A percentile compares a stretch with the other conserved stretches of the same genome.
These are phyloP conservation scores for Leccinum ochraceum DNA, from an alignment of 768 basidiomycete genomes.

Conservation along the genomic window DNA sequence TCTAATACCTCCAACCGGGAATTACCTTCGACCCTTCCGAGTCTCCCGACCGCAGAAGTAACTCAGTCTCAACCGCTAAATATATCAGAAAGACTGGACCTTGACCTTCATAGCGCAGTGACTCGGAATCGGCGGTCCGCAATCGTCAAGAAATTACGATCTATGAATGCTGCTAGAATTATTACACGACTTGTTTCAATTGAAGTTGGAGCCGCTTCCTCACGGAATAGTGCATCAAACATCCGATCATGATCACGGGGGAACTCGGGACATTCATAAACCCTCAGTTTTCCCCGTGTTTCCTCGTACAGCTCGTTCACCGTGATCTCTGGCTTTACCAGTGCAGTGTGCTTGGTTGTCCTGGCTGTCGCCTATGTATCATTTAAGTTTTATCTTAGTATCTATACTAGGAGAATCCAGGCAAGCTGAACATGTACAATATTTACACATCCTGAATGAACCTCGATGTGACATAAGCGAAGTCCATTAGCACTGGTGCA, in stretches of 20 bases:
- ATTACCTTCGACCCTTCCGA: not conserved
- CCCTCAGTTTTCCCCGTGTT: not conserved
- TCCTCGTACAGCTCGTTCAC: not conserved
- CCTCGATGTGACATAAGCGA: no score
- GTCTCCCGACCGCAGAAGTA: not conserved
- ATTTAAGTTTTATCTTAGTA: not conserved
- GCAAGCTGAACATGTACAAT: no score
- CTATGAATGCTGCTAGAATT: no score
- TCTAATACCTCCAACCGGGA: not conserved
- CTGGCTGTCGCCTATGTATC: constrained; percentile 10
- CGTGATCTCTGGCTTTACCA: constrained; percentile 12
- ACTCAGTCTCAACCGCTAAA: not conserved
- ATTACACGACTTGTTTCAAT: no score
- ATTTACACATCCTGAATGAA: no score
- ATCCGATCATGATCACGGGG: constrained; percentile 15
- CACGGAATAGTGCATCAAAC: not conserved
- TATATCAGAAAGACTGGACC: not conserved
- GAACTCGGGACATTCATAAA: constrained; percentile 6
- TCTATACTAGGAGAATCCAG: no score
- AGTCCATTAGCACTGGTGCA: no score
- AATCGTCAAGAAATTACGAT: not conserved
- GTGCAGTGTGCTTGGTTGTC: constrained; percentile 4
- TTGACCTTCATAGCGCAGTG: no score
- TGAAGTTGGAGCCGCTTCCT: not conserved
- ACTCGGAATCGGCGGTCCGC: not conserved